Conservation (phyloP, 202 grass and related monocot genomes). For the Dendrocalamus latiflorus region DNA sequence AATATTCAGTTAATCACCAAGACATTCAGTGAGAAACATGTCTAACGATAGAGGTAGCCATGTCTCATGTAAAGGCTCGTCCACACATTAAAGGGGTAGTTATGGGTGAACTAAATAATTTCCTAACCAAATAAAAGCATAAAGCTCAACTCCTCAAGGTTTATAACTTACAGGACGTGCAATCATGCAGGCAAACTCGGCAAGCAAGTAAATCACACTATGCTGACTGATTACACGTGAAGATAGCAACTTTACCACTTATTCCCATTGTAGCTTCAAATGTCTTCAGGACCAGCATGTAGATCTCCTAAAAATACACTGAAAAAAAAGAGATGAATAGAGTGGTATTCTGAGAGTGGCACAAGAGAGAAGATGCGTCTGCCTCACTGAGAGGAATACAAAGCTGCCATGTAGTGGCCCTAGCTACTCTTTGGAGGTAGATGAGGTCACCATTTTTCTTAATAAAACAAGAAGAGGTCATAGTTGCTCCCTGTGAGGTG, state of each 20-base stretch:
- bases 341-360: conserved; percentile 32
- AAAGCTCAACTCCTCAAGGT: background rate
- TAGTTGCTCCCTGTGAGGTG: conserved; percentile 18
- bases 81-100: background rate
- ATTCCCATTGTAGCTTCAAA: conserved; percentile 24
- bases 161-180: background rate
- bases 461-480: conserved; percentile 27
- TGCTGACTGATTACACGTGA: conserved; percentile 1
- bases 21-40: background rate
- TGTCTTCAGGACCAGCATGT: conserved; percentile 8
- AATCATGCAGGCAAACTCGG: background rate
- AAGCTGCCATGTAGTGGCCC: background rate
- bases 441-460: conserved; percentile 19
- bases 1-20: conserved; percentile 6
- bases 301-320: conserved; percentile 10
- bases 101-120: conserved; percentile 13
- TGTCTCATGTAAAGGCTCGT: background rate
- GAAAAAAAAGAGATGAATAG: background rate
- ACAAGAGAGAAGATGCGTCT: conserved; percentile 20
- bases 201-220: conserved; percentile 4
- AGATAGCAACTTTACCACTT: conserved; percentile 15
- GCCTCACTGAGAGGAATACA: background rate
- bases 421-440: background rate
- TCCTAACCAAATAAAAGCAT: background rate
- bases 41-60: background rate